These are phyloP conservation scores for Xylaria bambusicola DNA, from an alignment of 495 filamentous ascomycete genomes.

Conservation along the genomic window DNA sequence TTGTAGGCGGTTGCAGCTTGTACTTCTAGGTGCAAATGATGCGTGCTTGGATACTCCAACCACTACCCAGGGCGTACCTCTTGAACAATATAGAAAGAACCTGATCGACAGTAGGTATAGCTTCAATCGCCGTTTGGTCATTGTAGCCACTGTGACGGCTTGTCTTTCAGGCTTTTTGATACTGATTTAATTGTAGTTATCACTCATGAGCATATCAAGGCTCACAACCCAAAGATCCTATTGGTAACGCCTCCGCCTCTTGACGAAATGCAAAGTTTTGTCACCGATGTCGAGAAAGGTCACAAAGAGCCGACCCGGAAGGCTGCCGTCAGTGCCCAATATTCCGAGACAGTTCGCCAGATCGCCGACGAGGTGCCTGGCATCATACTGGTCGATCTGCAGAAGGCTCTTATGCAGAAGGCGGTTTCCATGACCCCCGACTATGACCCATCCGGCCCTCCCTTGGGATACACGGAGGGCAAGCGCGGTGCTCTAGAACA, in stretches of 20 bases:
- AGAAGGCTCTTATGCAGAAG: constrained; percentile 67
- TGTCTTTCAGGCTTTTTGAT: neutral
- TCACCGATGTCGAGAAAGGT: constrained; percentile 53
- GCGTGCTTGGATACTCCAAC: constrained; percentile 60
- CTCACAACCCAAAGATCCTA: constrained; percentile 72
- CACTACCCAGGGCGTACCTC: constrained; percentile 70
- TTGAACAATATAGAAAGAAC: constrained; percentile 71
- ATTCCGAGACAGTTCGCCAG: constrained; percentile 68
- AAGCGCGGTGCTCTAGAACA: constrained; percentile 46
- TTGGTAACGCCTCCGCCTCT: constrained; percentile 79
- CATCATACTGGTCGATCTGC: constrained; percentile 73
- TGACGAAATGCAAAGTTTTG: constrained; percentile 68
- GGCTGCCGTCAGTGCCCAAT: constrained; percentile 63
- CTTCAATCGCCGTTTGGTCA: neutral
- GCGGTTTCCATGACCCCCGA: constrained; percentile 47
- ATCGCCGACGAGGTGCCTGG: constrained; percentile 61
- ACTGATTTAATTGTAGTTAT: constrained; percentile 52
- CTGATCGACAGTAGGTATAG: constrained; percentile 41
- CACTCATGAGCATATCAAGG: constrained; percentile 63
- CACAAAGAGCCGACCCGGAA: constrained; percentile 57
- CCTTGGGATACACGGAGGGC: constrained; percentile 44
- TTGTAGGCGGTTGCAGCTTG: constrained; percentile 49
- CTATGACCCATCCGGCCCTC: constrained; percentile 40
- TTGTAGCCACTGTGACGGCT: neutral
- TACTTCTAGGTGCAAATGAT: constrained; percentile 91